Conservation (phyloP, 1,139 yeast genomes). For the Geotrichum klebahnii region DNA sequence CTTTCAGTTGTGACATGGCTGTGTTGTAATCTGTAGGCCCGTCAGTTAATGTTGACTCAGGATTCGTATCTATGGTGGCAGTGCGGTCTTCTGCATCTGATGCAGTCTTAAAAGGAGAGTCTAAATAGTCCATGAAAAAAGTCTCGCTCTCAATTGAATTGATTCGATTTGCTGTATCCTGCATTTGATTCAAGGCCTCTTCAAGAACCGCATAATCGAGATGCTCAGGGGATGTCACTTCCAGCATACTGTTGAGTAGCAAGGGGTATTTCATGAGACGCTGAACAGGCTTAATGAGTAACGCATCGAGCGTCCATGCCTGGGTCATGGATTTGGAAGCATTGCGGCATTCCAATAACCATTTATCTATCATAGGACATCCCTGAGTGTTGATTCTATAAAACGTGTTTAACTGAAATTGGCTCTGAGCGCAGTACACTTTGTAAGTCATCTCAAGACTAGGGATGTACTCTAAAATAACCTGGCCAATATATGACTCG, state of each 20-base stretch:
- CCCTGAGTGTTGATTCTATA: conserved; percentile 30
- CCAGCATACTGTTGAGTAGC: conserved; percentile 34
- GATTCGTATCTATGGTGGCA: background rate
- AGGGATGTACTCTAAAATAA: conserved; percentile 35
- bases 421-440: conserved; percentile 35
- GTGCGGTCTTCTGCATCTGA: background rate
- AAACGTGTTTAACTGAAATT: conserved; percentile 35
- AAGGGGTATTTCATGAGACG: conserved; percentile 43
- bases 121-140: conserved; percentile 9
- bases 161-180: conserved; percentile 34
- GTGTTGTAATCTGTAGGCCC: conserved; percentile 17
- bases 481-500: conserved; percentile 36
- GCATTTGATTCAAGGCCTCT: conserved; percentile 31
- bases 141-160: conserved; percentile 25
- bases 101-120: background rate
- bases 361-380: conserved; percentile 33
- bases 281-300: conserved; percentile 45
- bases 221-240: conserved; percentile 33
- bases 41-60: background rate
- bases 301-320: conserved; percentile 43
- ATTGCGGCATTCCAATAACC: conserved; percentile 36
- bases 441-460: conserved; percentile 36
- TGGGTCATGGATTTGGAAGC: conserved; percentile 34
- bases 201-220: conserved; percentile 35
- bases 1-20: conserved; percentile 23